phyloP scores from a whole-genome alignment of 345 rosid species.

The Heritiera fomes region DNA sequence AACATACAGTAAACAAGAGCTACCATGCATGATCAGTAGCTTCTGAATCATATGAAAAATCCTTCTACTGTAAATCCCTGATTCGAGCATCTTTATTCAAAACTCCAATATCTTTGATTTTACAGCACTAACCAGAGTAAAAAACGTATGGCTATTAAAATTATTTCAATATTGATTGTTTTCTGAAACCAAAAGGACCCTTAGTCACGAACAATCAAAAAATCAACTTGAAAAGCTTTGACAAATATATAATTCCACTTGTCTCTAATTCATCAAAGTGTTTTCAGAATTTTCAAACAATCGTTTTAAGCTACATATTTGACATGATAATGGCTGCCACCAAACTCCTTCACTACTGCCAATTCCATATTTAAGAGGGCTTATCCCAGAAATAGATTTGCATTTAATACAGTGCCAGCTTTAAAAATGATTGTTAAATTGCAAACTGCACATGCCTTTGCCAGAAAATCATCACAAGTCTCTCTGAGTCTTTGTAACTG shows the following conservation, averaged over 20 bases:
- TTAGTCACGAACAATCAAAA: background rate
- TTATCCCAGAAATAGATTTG: slow-evolving; percentile 18
- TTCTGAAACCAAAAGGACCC: background rate
- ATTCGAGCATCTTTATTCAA: background rate
- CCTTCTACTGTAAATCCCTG: background rate
- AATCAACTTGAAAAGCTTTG: background rate
- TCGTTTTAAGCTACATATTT: background rate
- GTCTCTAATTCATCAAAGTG: background rate
- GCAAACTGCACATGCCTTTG: slow-evolving; percentile 15
- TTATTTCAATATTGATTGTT: background rate
- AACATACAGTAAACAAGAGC: background rate
- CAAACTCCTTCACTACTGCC: slow-evolving; percentile 14
- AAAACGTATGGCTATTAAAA: background rate
- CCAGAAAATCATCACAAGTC: background rate
- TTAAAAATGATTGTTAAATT: background rate
- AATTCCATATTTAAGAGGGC: slow-evolving; percentile 14
- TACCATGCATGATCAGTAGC: background rate
- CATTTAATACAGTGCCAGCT: slow-evolving; percentile 15
- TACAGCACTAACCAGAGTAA: background rate
- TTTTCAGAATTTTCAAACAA: background rate
- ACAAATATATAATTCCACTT: background rate
- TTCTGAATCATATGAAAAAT: background rate
- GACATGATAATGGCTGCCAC: slow-evolving; percentile 20
- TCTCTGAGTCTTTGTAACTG: background rate
- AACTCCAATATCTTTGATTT: background rate